Evolutionary conservation across 2,329 filamentous ascomycete species (phyloP).

Genomic region (Corinectria fuckeliana): DNA sequence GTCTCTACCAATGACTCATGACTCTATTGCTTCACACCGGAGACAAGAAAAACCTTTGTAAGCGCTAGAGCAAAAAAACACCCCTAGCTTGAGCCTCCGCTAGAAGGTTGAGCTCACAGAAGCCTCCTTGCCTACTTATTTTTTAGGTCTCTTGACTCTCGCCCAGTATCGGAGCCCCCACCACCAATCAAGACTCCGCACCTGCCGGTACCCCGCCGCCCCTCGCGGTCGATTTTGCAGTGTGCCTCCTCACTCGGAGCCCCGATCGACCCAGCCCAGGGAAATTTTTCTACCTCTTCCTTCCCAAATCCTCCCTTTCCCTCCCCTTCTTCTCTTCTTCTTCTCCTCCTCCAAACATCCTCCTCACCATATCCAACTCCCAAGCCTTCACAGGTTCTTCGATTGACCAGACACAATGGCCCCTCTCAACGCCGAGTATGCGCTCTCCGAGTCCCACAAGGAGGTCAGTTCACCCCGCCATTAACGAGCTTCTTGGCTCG

Average conservation of each 20-base stretch:
- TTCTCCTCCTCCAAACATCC: constrained; percentile 4
- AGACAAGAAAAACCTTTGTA: neutral
- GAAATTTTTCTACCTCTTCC: constrained; percentile 27
- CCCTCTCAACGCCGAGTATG: constrained; percentile 54
- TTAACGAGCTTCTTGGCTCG: constrained; percentile 22
- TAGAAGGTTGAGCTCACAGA: neutral
- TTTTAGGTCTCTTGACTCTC: neutral
- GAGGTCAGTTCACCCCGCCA: constrained; percentile 49
- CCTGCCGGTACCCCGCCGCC: constrained; percentile 29
- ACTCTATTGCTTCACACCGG: neutral
- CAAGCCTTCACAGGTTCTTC: constrained; percentile 5
- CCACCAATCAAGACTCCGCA: constrained; percentile 36
- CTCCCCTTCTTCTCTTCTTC: constrained; percentile 9
- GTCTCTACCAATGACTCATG: neutral
- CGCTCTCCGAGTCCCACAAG: constrained; percentile 61
- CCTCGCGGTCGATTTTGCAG: constrained; percentile 8
- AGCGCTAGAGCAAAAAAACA: neutral
- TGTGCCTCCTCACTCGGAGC: constrained; percentile 2
- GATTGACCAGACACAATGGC: constrained; percentile 46
- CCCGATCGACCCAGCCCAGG: constrained; percentile 1
- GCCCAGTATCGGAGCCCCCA: constrained; percentile 28
- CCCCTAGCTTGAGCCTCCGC: neutral
- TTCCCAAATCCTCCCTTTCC: constrained; percentile 26
- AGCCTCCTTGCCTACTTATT: too few relatives aligned
- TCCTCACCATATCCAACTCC: neutral